Percentiles rank a stretch among this genome's conserved stretches.
phyloP scores from a whole-genome alignment of 169 alveolate species.

The Hepatocystis sp. region DNA sequence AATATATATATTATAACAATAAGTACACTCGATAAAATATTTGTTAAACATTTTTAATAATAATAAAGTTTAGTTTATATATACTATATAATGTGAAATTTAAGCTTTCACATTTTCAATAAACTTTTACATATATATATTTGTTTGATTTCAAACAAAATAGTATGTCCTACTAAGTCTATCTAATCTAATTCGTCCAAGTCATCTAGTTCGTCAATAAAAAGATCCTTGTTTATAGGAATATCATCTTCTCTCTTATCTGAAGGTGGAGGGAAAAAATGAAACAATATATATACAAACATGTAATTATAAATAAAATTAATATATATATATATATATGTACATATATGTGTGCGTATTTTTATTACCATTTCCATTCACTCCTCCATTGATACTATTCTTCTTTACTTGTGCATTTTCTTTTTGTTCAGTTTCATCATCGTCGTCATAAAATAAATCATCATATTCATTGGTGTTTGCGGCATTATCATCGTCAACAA shows the following conservation, averaged over 20 bases:
- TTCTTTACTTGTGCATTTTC: conserved; percentile 75
- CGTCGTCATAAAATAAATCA: conserved; percentile 83
- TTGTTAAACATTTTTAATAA: too few species aligned
- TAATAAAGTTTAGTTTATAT: too few species aligned
- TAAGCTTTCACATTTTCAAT: too few species aligned
- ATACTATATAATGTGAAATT: too few species aligned
- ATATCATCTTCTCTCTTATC: conserved; percentile 75
- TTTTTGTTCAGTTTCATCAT: conserved; percentile 61
- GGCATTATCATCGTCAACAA: conserved; percentile 90
- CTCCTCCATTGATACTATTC: conserved; percentile 57
- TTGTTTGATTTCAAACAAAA: too few species aligned
- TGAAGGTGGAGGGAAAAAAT: not conserved
- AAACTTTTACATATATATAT: too few species aligned
- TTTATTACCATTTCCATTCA: conserved; percentile 79
- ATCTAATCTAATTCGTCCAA: conserved; percentile 49
- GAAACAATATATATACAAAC: too few species aligned
- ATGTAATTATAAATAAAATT: not conserved
- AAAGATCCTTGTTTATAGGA: conserved; percentile 64
- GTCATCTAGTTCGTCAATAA: conserved; percentile 43
- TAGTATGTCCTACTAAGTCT: not conserved
- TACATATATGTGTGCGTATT: conserved; percentile 11
- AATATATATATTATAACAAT: too few species aligned
- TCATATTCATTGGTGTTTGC: conserved; percentile 88
- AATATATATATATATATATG: not conserved
- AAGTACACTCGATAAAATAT: too few species aligned